Evolutionary conservation across 352 stramenopile genomes (phyloP), one percentile per base, ranked within the genome.

Genomic region (Pelagophyceae sp.): DNA sequence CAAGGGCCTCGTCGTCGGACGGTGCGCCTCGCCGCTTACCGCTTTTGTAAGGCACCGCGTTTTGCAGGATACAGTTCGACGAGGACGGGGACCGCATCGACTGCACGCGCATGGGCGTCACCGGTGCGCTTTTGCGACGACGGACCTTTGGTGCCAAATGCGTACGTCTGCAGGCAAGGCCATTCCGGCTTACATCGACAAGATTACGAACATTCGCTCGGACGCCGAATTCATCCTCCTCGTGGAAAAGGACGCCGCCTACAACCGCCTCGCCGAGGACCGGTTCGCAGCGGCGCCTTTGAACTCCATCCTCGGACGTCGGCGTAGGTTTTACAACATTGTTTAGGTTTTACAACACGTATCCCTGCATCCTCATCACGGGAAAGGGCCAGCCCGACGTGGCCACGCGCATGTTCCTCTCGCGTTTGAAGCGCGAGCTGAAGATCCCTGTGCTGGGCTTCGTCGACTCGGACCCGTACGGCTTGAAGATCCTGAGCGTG

Each of bases 271-370:
- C 81, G 90, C 90, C 19, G 89, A 95, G 80, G 90, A 95, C 85
- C 82, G 90, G 27, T n/a, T n/a, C n/a, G n/a, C n/a, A n/a, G n/a
- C n/a, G n/a, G n/a, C n/a, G n/a, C n/a, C n/a, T n/a, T n/a, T n/a
- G n/a, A n/a, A n/a, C n/a, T n/a, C n/a, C n/a, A n/a, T n/a, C n/a
- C n/a, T n/a, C n/a, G n/a, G n/a, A n/a, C n/a, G n/a, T n/a, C n/a
- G n/a, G n/a, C n/a, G n/a, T n/a, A n/a, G n/a, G n/a, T n/a, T n/a
- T n/a, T n/a, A n/a, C n/a, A n/a, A n/a, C n/a, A n/a, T n/a, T n/a
- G n/a, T n/a, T n/a, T n/a, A n/a, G n/a, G n/a, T 95, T 95, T 76
- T 95, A 95, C 80, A 83, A 94, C 79, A 88, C 85, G 77, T 94
- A 93, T 82, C 90, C 90, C 15, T 95, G 90, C 79, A 94, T 95